Conservation (phyloP, 1,284 basidiomycete genomes). For the Phellinidium pouzarii region DNA sequence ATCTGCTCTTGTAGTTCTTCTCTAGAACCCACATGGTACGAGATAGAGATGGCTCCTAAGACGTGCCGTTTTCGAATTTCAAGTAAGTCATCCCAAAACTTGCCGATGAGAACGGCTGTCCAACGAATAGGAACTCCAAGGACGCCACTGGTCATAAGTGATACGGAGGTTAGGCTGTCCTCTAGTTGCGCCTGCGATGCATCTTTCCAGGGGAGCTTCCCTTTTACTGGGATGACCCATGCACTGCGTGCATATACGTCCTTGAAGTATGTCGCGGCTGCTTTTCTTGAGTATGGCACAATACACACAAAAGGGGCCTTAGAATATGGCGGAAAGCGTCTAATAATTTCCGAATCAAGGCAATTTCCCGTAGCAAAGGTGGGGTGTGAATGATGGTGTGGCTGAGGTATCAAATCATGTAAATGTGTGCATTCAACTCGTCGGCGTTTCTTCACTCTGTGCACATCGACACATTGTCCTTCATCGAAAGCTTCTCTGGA, state of each 20-base stretch:
- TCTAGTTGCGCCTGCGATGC: conserved; percentile 40
- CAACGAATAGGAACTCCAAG: conserved; percentile 35
- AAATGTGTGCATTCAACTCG: conserved; percentile 28
- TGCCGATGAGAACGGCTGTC: conserved; percentile 38
- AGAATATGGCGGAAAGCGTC: conserved; percentile 11
- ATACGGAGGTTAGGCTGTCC: conserved; percentile 21
- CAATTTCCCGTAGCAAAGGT: conserved; percentile 13
- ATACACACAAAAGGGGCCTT: conserved; percentile 32
- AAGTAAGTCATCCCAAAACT: conserved; percentile 51
- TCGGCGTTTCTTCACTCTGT: conserved; percentile 22
- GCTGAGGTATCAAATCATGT: conserved; percentile 29
- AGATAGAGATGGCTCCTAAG: conserved; percentile 45
- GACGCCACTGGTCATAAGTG: conserved; percentile 13
- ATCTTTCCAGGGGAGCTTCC: conserved; percentile 43
- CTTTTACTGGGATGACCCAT: conserved; percentile 62
- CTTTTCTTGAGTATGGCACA: conserved; percentile 34
- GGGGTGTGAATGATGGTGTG: conserved; percentile 20
- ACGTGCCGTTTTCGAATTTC: conserved; percentile 32
- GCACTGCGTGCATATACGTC: conserved; percentile 38
- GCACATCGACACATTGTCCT: conserved; percentile 19
- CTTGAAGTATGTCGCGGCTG: conserved; percentile 24
- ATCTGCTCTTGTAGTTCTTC: conserved; percentile 16
- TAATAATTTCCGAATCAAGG: neutral
- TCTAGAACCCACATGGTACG: conserved; percentile 38
- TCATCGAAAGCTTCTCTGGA: conserved; percentile 24